phyloP scores from a whole-genome alignment of 441 rosid species.

The Omphalea diandra region DNA sequence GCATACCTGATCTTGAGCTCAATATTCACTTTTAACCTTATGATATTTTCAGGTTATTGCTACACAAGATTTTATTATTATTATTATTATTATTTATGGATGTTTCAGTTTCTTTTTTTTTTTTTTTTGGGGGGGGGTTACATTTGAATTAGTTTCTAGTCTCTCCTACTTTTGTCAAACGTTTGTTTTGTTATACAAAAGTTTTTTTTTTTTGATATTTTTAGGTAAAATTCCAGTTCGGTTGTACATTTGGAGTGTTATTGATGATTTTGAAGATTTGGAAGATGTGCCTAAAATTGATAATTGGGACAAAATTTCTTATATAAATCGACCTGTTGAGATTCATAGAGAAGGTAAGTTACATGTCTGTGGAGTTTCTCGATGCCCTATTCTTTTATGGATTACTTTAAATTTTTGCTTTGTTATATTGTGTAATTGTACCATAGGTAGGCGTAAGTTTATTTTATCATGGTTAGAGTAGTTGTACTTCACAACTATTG shows the following conservation, averaged over 20 bases:
- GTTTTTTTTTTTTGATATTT: slow-evolving; percentile 13
- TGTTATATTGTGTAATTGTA: neutral
- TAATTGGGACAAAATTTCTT: slow-evolving; percentile 82
- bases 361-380: neutral
- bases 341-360: slow-evolving; percentile 59
- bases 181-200: too few species aligned
- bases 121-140: too few species aligned
- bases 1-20: slow-evolving; percentile 3
- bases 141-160: neutral
- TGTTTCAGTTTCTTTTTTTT: too few species aligned
- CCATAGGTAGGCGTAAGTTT: neutral
- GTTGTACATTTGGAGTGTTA: slow-evolving; percentile 57
- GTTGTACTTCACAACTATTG: neutral
- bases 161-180: neutral
- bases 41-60: neutral
- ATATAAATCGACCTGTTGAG: slow-evolving; percentile 75
- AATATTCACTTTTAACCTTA: neutral
- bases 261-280: slow-evolving; percentile 60
- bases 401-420: neutral
- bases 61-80: too few species aligned
- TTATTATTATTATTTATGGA: neutral
- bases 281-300: slow-evolving; percentile 63
- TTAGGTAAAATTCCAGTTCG: slow-evolving; percentile 88
- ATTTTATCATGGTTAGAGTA: neutral
- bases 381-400: neutral